Evolutionary conservation across 2,329 filamentous ascomycete species (phyloP), one percentile per base, ranked within the genome.

Genomic region (Fusarium pininemorale): DNA sequence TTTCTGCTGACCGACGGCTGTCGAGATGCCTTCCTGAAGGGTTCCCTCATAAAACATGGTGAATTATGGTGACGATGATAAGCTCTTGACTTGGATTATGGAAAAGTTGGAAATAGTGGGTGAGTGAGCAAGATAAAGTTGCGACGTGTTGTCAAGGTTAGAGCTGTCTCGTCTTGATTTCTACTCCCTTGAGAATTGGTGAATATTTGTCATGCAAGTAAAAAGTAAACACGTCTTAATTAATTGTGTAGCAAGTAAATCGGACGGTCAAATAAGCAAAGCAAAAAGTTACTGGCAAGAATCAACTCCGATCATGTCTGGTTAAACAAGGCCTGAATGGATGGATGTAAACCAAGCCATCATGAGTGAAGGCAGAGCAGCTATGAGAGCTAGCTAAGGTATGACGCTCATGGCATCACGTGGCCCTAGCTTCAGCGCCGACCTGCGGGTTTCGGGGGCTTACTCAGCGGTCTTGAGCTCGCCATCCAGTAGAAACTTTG

Each of bases 21-120:
- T 86, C 38, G 89, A 87, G 76, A 98, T 97, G 66, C 94, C 95
- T 78, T 92, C 92, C 78, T 97, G 93, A 26, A 98, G 83, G 69
- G 90, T 91, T 24, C 95, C 95, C 69, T 91, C 79, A 81, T 95
- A 95, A 83, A 98, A 98, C 92, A 97, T 95, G 47, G 22, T 45
- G 68, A 35, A 15, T 26, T 18, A 6, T 12, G 24, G 20, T 26
- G 18, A 10, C 8, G 8, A 15, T 3, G 8, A 20, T n/a, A 20
- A 47, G 12, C 8, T 12, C 11, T 24, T n/a, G 13, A 13, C 8
- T 45, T 30, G 0, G n/a, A 26, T 20, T 24, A 51, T 22, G 38
- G 18, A 22, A 13, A 62, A 45, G 8, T 28, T 26, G 44, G 22
- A 22, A 41, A 41, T 26, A 51, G 26, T 45, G 24, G 35, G 26